A percentile compares a stretch with the other conserved stretches of the same genome.
Conservation (phyloP, 768 basidiomycete genomes). For the Lactarius evosmus region DNA sequence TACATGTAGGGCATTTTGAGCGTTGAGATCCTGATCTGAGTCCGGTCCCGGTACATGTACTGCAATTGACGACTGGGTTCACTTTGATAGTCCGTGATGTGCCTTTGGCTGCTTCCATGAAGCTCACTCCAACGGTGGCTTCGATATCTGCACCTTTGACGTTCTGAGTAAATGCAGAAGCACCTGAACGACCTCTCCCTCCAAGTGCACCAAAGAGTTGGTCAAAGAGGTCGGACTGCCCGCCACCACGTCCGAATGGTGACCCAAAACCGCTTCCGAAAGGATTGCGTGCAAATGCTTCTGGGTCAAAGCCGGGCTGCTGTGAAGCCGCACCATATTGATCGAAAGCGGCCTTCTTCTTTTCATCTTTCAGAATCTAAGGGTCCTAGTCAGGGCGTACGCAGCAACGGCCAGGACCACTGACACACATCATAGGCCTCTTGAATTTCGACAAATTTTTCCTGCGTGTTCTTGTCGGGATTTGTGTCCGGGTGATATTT, state of each 20-base stretch:
- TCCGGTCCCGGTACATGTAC: slow-evolving; percentile 80
- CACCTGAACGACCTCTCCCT: slow-evolving; percentile 43
- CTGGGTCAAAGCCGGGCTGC: slow-evolving; percentile 90
- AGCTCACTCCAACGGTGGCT: slow-evolving; percentile 66
- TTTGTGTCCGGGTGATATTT: slow-evolving; percentile 99
- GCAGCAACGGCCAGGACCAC: slow-evolving; percentile 12
- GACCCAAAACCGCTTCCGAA: slow-evolving; percentile 45
- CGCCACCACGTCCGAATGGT: slow-evolving; percentile 49
- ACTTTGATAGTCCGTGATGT: slow-evolving; percentile 69
- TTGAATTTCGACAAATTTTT: slow-evolving; percentile 95
- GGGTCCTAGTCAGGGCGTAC: slow-evolving; percentile 13
- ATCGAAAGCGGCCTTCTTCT: slow-evolving; percentile 88
- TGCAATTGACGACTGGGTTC: slow-evolving; percentile 79
- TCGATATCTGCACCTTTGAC: slow-evolving; percentile 80
- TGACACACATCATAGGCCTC: slow-evolving; percentile 88
- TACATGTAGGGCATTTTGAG: slow-evolving; percentile 72
- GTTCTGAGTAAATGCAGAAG: slow-evolving; percentile 42
- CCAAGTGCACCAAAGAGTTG: slow-evolving; percentile 76
- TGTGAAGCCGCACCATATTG: slow-evolving; percentile 91
- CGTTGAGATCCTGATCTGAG: slow-evolving; percentile 84
- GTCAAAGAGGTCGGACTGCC: slow-evolving; percentile 71
- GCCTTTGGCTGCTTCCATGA: slow-evolving; percentile 96
- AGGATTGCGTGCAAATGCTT: slow-evolving; percentile 54
- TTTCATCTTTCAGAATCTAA: slow-evolving; percentile 90
- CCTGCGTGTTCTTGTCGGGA: slow-evolving; percentile 84